Evolutionary conservation across 2,329 filamentous ascomycete genomes (phyloP).

Genomic region (Fusarium sp.): DNA sequence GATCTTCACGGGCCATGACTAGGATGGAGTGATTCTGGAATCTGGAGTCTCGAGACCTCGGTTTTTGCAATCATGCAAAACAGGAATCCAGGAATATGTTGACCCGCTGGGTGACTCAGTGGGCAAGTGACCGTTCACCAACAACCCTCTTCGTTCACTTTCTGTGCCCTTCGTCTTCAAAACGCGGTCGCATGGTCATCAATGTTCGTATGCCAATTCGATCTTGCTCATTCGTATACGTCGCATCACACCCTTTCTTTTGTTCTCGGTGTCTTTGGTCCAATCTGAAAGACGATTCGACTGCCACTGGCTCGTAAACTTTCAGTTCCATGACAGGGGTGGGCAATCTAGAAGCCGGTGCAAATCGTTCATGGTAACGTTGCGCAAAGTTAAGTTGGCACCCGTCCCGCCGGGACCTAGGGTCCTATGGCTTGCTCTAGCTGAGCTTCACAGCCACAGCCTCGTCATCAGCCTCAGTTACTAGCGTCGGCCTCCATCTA

Average conservation of each 20-base stretch:
- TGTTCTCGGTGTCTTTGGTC: constrained; percentile 13
- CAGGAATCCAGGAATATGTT: constrained; percentile 19
- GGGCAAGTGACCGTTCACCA: constrained; percentile 27
- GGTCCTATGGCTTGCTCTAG: constrained; percentile 34
- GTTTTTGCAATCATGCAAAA: constrained; percentile 1
- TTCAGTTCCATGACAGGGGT: constrained; percentile 17
- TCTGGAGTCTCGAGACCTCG: constrained; percentile 15
- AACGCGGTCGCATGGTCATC: constrained; percentile 21
- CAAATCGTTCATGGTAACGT: constrained; percentile 40
- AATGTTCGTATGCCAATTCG: constrained; percentile 11
- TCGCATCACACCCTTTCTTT: constrained; percentile 32
- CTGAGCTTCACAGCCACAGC: constrained; percentile 18
- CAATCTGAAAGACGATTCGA: background rate
- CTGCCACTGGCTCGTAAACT: constrained; percentile 30
- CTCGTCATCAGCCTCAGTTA: constrained; percentile 34
- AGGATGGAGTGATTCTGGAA: constrained; percentile 18
- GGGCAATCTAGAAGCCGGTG: constrained; percentile 17
- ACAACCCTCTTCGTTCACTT: constrained; percentile 20
- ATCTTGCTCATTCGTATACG: constrained; percentile 32
- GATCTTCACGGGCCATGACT: constrained; percentile 12
- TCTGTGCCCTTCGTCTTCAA: constrained; percentile 22
- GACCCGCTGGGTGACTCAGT: constrained; percentile 35
- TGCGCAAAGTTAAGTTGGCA: constrained; percentile 31
- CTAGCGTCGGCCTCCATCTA: constrained; percentile 11
- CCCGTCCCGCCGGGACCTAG: constrained; percentile 17